These are phyloP conservation scores for Saturnispora sanitii DNA, from an alignment of 805 yeast genomes.

Conservation along the genomic window DNA sequence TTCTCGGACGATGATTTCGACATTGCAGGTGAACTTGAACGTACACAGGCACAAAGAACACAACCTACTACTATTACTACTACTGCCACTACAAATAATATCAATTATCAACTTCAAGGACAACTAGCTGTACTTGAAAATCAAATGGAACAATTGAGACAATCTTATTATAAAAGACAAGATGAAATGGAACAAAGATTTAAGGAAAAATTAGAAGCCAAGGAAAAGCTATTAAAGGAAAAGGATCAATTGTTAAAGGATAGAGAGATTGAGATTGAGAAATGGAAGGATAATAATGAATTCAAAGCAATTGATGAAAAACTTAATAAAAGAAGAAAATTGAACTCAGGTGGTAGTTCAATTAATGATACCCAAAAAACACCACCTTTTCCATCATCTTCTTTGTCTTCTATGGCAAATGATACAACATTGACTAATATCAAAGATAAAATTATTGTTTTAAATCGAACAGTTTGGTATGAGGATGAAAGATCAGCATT, in stretches of 20 bases:
- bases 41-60: neutral
- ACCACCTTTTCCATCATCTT: neutral
- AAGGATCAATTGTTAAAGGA: constrained; percentile 2
- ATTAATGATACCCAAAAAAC: neutral
- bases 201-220: constrained; percentile 15
- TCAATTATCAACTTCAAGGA: constrained; percentile 50
- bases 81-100: constrained; percentile 12
- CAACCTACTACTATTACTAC: neutral
- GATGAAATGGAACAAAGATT: constrained; percentile 28
- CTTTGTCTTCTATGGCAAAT: neutral
- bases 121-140: constrained; percentile 72
- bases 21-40: constrained; percentile 10
- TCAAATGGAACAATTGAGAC: constrained; percentile 41
- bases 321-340: constrained; percentile 2
- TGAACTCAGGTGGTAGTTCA: neutral
- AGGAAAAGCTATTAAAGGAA: constrained; percentile 18
- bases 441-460: constrained; percentile 17
- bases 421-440: neutral
- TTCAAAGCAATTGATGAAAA: constrained; percentile 7
- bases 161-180: constrained; percentile 28
- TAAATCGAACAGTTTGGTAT: constrained; percentile 24
- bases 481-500: constrained; percentile 33
- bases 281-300: constrained; percentile 6
- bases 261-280: constrained; percentile 2
- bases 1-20: constrained; percentile 27